These are phyloP conservation scores for Bipolaris sorokiniana DNA, from an alignment of 2,329 filamentous ascomycete species.

Conservation along the genomic window DNA sequence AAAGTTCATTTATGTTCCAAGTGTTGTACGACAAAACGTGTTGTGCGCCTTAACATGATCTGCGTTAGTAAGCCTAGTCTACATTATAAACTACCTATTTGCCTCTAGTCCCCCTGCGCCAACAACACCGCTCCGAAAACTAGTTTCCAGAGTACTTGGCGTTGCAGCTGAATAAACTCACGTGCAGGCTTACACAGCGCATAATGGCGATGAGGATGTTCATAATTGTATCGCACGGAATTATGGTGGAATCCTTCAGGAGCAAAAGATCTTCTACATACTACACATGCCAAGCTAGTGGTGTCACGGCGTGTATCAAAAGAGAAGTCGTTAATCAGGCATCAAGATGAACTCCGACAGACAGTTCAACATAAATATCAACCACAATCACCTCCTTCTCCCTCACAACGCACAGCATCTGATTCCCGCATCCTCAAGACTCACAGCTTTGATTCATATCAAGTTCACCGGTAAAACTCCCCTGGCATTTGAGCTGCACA, in stretches of 20 bases:
- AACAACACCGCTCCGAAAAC: neutral
- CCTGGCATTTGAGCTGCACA: neutral
- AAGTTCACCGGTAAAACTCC: neutral
- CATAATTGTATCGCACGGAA: neutral
- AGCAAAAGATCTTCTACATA: neutral
- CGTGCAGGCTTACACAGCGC: neutral
- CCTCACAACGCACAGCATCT: neutral
- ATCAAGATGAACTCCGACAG: too few relatives aligned
- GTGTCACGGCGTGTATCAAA: neutral
- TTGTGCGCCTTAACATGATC: too few relatives aligned
- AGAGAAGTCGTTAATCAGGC: neutral
- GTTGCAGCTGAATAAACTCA: neutral
- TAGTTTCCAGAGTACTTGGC: neutral
- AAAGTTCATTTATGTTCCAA: too few relatives aligned
- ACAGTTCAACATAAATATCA: neutral
- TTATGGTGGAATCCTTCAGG: neutral
- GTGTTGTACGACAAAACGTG: too few relatives aligned
- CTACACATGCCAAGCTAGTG: neutral
- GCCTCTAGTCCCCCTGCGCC: neutral
- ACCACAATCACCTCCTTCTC: neutral
- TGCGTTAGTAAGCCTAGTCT: neutral
- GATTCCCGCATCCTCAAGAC: neutral
- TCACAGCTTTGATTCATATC: neutral
- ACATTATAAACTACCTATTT: neutral
- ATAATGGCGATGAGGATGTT: too few relatives aligned